Evolutionary conservation across 2,329 filamentous ascomycete genomes (phyloP), one percentile per base, ranked within the genome.

Genomic region (Zasmidium cellare): DNA sequence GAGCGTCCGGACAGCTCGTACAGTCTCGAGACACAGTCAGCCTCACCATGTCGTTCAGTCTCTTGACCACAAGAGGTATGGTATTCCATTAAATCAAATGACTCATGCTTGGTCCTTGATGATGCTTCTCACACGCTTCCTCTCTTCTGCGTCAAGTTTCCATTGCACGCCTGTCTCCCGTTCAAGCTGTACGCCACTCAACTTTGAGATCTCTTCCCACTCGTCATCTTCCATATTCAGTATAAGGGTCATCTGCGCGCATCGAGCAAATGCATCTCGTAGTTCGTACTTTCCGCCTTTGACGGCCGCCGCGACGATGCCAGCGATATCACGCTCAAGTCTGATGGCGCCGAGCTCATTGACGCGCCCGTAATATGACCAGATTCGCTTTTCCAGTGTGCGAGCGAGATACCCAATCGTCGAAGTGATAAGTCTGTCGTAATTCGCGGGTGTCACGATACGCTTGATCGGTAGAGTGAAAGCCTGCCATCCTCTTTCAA

Each of bases 151-250:
- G 58, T 82, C 87, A 62, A 92, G 67, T 47, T 87, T 82, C 89
- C 89, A 92, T 51, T 82, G 80, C 69, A 94, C 85, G 11, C 84
- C 88, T 51, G 84, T 87, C 12, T 86, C 83, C 14, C 80, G 56
- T 76, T 55, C 84, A 80, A 55, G 72, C 71, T 59, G 74, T 71
- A 50, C 76, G 72, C 31, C 74, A 35, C 77, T 80, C 28, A 79
- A 75, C 44, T 81, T 76, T 6, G 74, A 69, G 41, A 76, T 72
- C 41, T 94, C 91, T 49, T 93, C 90, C 90, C 92, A 96, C 75
- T 97, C 93, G 57, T 97, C 92, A 31, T 94, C 90, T 72, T 97
- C 92, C 91, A 97, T 96, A 66, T 92, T 93, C 71, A 93, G 87
- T 16, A 96, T 85, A 80, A 96, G 85, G 57, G 89, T 85, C 67